Evolutionary conservation across 208 protist species (phyloP), one percentile per base, ranked within the genome.

Genomic region (Trypanosoma vivax): DNA sequence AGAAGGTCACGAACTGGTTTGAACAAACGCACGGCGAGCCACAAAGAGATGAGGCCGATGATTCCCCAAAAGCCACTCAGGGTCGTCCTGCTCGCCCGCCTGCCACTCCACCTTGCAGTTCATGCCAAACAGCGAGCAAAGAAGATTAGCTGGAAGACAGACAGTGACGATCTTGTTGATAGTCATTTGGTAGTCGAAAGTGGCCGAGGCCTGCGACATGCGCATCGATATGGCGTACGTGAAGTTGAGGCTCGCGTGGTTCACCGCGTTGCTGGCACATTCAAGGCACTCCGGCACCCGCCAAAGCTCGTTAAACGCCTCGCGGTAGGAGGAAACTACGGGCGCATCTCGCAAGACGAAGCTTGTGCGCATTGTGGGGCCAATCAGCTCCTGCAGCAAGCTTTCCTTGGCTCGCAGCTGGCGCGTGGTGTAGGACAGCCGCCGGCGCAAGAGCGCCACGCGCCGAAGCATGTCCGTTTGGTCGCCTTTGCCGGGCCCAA

Each of bases 91-190:
- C 9, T 51, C 57, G 33, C 79, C 75, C 13, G 61, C 38, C 62
- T 86, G 69, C 60, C 68, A 91, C 49, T 83, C 78, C 28, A 96
- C 85, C 50, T 69, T 62, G 58, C 80, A 86, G 70, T 96, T 96
- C 87, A 96, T 94, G 50, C 85, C 85, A 46, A 92, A 94, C 28
- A 92, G 74, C 37, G 72, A 78, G 11, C 80, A 73, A 11, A 96
- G 2, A 1, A 96, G 52, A 54, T 87, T 96, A 6, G 88, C 65
- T 40, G 90, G 90, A 19, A 96, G 71, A 52, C 80, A 89, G 34
- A 88, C 81, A n/a, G 78, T 85, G n/a, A 77, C 76, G 19, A 90
- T 73, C 68, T 90, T 76, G 6, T 69, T 73, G 1, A 93, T 52
- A 13, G 88, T 70, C 78, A 88, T 83, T 63, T 79, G 76, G 51